Percentiles rank a stretch among this genome's conserved stretches.
These are phyloP conservation scores for Abrus precatorius DNA, from an alignment of 306 rosid species.

Conservation along the genomic window DNA sequence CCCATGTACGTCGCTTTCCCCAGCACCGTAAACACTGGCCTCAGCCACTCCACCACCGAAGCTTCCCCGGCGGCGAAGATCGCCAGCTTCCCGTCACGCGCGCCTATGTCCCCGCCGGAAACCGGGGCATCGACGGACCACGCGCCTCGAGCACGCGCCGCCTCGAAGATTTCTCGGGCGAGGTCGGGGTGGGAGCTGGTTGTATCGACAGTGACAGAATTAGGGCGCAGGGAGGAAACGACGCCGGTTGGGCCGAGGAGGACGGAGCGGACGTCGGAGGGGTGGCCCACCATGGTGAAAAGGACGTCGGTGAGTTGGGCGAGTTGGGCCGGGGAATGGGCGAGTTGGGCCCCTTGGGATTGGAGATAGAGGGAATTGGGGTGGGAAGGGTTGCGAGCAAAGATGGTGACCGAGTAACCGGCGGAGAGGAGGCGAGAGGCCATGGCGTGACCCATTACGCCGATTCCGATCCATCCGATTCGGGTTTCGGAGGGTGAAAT, in stretches of 20 bases:
- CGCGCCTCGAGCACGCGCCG: slow-evolving; percentile 55
- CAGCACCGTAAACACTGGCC: slow-evolving; percentile 58
- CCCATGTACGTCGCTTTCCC: slow-evolving; percentile 75
- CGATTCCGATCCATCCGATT: slow-evolving; percentile 83
- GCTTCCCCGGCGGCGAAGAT: slow-evolving; percentile 76
- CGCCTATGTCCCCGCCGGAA: slow-evolving; percentile 88
- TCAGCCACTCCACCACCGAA: slow-evolving; percentile 67
- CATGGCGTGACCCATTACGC: slow-evolving; percentile 91
- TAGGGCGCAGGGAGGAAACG: slow-evolving; percentile 59
- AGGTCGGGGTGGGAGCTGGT: slow-evolving; percentile 87
- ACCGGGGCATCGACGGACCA: slow-evolving; percentile 90
- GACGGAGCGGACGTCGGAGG: slow-evolving; percentile 74
- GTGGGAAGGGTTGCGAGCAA: slow-evolving; percentile 76
- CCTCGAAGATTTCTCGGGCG: slow-evolving; percentile 61
- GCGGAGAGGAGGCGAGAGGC: slow-evolving; percentile 80
- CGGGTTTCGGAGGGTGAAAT: slow-evolving; percentile 62
- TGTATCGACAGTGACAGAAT: slow-evolving; percentile 67
- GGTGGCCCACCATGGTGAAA: slow-evolving; percentile 83
- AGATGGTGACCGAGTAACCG: slow-evolving; percentile 76
- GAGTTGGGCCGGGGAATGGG: slow-evolving; percentile 59
- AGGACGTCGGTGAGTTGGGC: slow-evolving; percentile 62
- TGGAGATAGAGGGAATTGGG: slow-evolving; percentile 60
- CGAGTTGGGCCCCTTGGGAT: slow-evolving; percentile 65
- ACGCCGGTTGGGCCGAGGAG: slow-evolving; percentile 52
- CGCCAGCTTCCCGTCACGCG: slow-evolving; percentile 80